phyloP scores from a whole-genome alignment of 805 yeast genomes.

The Scheffersomyces stipitis region DNA sequence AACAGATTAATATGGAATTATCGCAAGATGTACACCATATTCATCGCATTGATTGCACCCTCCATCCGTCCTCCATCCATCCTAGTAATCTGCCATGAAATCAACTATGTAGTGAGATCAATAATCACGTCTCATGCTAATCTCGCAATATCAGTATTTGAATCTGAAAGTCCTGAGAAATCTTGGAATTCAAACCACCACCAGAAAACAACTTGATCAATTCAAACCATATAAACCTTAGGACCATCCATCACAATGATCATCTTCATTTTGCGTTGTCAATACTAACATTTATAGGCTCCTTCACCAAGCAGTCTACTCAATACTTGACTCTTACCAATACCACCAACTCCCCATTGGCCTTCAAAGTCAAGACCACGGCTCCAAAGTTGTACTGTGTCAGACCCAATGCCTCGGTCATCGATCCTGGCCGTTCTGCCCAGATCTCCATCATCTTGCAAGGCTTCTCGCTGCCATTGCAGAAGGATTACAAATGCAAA shows the following conservation, averaged over 20 bases:
- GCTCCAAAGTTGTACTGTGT: slow-evolving; percentile 96
- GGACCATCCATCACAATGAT: not conserved
- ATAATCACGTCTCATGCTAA: no score
- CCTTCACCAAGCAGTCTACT: slow-evolving; percentile 71
- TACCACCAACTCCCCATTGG: slow-evolving; percentile 57
- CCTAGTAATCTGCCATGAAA: no score
- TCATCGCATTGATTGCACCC: no score
- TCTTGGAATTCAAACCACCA: not conserved
- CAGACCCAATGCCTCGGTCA: slow-evolving; percentile 86
- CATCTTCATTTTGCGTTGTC: not conserved
- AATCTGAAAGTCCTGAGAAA: no score
- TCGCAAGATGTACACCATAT: no score
- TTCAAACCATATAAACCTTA: not conserved
- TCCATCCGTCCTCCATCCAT: no score
- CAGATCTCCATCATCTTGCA: slow-evolving; percentile 83
- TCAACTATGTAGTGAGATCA: no score
- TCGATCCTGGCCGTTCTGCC: slow-evolving; percentile 70
- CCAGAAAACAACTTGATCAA: not conserved
- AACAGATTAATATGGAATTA: no score
- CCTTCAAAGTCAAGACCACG: slow-evolving; percentile 96
- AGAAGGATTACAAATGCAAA: slow-evolving; percentile 71
- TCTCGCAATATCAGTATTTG: no score
- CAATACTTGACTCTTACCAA: slow-evolving; percentile 58
- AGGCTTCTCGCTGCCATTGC: slow-evolving; percentile 76
- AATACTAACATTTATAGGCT: slow-evolving; percentile 47